Base-by-base conservation (phyloP, 2,329 filamentous ascomycete species). In the Lasiodiplodia hormozganensis region DNA sequence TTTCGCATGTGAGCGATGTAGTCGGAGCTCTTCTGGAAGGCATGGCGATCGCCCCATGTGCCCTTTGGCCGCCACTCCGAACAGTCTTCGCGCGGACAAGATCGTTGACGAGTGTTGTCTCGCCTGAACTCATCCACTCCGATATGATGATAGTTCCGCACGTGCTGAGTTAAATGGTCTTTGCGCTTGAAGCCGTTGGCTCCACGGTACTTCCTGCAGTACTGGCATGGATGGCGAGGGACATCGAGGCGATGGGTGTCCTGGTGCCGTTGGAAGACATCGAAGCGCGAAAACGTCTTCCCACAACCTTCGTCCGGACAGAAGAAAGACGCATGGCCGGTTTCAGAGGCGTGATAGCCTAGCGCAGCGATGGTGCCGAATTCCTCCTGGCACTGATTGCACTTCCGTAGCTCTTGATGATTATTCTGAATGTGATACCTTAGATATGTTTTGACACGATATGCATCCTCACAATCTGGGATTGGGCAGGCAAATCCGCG, bases 151-250 rank as follows among this genome's bases (percentile, higher is more conserved):
- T 80, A 81, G 0, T 75, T 74, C 1, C 71, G 72, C 21, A 81
- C 70, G 67, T 82, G 81, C 34, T 82, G 80, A 4, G 71, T 69
- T 0, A 82, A 71, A 65, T 82, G 80, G 60, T 82, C 80, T 6
- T 70, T 73, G n/a, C 80, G 76, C 31, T 72, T 75, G 67, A 82
- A 82, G 0, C 76, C 77, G 6, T 76, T 65, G 2, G 70, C 69
- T 2, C 77, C 78, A n/a, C 73, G 74, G 60, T 79, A 72, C 18
- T 69, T 74, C 57, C 72, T 78, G 70, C 79, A 81, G 49, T 75
- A 74, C 0, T 52, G 66, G 51, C 80, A 82, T 5, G 76, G 74
- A 49, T 74, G 77, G 0, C 72, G 62, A 28, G 28, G 28, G 14
- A 43, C 38, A 51, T 69, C 57, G 5, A 65, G 23, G 18, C 65